Evolutionary conservation across 176 grass and related monocot genomes (phyloP).

Genomic region (Triticum dicoccoides): DNA sequence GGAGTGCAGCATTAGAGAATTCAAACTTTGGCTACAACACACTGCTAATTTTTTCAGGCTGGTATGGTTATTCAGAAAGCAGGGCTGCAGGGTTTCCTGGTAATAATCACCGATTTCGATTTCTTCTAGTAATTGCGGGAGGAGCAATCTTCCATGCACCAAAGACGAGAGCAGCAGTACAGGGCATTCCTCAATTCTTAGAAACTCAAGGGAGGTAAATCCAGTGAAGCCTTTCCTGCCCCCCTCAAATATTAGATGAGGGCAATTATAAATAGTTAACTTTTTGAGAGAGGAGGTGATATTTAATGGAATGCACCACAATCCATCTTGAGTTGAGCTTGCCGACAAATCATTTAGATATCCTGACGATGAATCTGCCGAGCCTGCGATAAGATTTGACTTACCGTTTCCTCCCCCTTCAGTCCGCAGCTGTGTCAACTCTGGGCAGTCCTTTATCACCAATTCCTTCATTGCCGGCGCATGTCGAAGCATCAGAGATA

Average conservation of each 20-base stretch:
- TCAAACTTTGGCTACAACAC: rapidly evolving
- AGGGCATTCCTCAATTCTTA: rapidly evolving
- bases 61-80: not conserved
- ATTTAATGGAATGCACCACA: not conserved
- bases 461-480: not conserved
- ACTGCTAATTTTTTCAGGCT: not conserved
- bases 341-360: no score
- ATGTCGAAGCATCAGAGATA: not conserved
- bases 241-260: rapidly evolving
- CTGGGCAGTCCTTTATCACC: rapidly evolving
- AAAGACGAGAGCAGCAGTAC: not conserved
- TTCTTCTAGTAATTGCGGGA: not conserved
- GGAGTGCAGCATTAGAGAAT: no score
- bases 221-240: not conserved
- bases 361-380: no score
- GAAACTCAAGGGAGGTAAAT: not conserved
- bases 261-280: rapidly evolving
- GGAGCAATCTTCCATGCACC: not conserved
- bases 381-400: no score
- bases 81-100: not conserved
- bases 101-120: rapidly evolving
- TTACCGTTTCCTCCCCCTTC: no score
- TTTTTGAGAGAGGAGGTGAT: not conserved
- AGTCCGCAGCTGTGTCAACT: not conserved
- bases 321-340: not conserved